Conservation (phyloP, 305 asterid genomes). For the Fraxinus xanthoxyloides region DNA sequence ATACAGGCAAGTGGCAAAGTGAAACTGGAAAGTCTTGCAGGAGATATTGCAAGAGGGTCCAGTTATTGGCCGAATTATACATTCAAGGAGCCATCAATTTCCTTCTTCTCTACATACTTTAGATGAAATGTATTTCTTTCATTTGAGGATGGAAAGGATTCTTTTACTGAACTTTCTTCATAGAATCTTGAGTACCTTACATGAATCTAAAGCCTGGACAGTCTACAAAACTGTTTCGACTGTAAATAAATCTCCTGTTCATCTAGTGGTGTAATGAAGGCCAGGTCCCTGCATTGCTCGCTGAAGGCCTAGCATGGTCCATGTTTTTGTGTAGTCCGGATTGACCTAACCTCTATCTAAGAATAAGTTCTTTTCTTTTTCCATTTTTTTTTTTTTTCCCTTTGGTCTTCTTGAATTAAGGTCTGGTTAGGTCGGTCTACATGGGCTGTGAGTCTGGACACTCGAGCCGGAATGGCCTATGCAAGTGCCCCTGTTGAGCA, state of each 20-base stretch:
- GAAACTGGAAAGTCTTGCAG: slow-evolving; percentile 18
- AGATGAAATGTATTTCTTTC: neutral
- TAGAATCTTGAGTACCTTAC: neutral
- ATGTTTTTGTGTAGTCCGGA: neutral
- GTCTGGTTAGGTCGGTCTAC: neutral
- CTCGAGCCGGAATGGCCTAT: neutral
- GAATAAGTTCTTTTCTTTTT: neutral
- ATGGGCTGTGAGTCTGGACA: neutral
- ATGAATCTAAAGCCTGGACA: neutral
- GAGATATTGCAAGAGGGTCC: neutral
- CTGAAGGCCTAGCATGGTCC: neutral
- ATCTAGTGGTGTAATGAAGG: neutral
- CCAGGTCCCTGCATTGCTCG: neutral
- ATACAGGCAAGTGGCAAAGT: slow-evolving; percentile 21
- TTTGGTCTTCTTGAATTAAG: neutral
- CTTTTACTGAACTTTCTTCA: neutral
- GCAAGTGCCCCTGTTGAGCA: neutral
- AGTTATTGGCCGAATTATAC: neutral
- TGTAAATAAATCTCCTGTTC: neutral
- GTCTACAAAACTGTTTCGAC: neutral
- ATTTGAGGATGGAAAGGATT: neutral
- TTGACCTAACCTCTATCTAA: neutral
- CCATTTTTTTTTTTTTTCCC: too few species aligned
- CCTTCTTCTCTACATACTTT: neutral
- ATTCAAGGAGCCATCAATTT: neutral